Conservation (phyloP, 805 yeast species). For the Saccharomyces kudriavzevii region DNA sequence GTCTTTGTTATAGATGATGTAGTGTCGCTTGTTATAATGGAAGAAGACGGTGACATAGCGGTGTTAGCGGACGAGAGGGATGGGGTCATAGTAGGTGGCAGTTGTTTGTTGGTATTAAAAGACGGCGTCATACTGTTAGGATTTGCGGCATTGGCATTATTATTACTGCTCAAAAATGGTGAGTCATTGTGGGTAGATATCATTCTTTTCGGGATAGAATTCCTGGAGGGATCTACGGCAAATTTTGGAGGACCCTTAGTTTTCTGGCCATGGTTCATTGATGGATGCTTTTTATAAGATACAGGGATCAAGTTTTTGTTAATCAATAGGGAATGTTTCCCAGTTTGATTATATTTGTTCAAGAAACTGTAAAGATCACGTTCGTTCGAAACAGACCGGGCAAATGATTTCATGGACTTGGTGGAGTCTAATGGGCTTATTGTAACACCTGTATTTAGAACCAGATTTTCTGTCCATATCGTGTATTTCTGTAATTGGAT, state of each 20-base stretch:
- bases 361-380: conserved; percentile 69
- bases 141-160: background rate
- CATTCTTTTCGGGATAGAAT: conserved; percentile 27
- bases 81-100: background rate
- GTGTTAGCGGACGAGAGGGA: background rate
- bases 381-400: conserved; percentile 74
- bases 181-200: conserved; percentile 30
- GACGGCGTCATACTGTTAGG: background rate
- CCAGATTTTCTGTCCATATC: conserved; percentile 73
- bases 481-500: conserved; percentile 85
- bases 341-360: conserved; percentile 35
- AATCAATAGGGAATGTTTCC: conserved; percentile 25
- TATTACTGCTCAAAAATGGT: conserved; percentile 17
- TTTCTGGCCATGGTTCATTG: conserved; percentile 35
- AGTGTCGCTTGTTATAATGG: background rate
- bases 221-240: conserved; percentile 25
- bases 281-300: conserved; percentile 63
- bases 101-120: background rate
- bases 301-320: conserved; percentile 51
- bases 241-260: conserved; percentile 22
- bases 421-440: conserved; percentile 60
- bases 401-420: conserved; percentile 64
- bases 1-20: conserved; percentile 11
- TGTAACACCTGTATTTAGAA: conserved; percentile 77
- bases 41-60: background rate